A percentile compares a stretch with the other conserved stretches of the same genome.
Evolutionary conservation across 2,329 filamentous ascomycete genomes (phyloP).

Genomic region (Pyrenochaeta sp.): DNA sequence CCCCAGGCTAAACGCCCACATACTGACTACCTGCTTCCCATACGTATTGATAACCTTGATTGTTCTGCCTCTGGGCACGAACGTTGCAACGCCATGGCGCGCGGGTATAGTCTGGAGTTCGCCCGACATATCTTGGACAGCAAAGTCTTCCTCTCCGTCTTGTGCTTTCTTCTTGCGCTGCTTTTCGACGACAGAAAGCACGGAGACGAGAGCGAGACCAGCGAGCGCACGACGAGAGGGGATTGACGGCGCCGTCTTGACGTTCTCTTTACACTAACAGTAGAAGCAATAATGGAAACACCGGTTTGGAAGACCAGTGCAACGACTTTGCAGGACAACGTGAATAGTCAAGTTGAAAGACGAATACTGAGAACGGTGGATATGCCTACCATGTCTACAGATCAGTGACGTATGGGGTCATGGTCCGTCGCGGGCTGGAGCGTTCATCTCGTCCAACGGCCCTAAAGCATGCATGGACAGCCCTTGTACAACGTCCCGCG

Average conservation of each 20-base stretch:
- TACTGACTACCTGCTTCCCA: conserved; percentile 60
- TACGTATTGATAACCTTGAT: conserved; percentile 62
- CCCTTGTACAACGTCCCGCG: conserved; percentile 29
- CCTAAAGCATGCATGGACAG: conserved; percentile 25
- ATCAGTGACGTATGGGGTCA: conserved; percentile 25
- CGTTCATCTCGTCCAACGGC: conserved; percentile 16
- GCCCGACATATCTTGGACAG: conserved; percentile 47
- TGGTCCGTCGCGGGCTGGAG: conserved; percentile 11
- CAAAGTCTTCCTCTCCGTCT: conserved; percentile 14
- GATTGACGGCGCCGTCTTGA: conserved; percentile 43
- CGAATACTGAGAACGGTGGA: conserved; percentile 13
- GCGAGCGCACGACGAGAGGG: conserved; percentile 45
- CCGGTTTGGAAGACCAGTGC: conserved; percentile 3
- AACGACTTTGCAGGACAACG: neutral
- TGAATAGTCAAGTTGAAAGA: conserved; percentile 7
- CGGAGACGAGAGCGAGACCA: conserved; percentile 45
- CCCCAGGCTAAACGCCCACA: conserved; percentile 59
- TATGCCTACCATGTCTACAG: conserved; percentile 14
- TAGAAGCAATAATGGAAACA: conserved; percentile 5
- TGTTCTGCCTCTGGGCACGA: conserved; percentile 57
- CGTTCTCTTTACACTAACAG: conserved; percentile 1
- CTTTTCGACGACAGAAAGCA: conserved; percentile 44
- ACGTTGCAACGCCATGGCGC: conserved; percentile 60
- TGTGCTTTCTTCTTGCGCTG: conserved; percentile 38
- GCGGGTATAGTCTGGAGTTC: conserved; percentile 58